These are phyloP conservation scores for Clathrus columnatus DNA, from an alignment of 768 basidiomycete species.

Conservation along the genomic window DNA sequence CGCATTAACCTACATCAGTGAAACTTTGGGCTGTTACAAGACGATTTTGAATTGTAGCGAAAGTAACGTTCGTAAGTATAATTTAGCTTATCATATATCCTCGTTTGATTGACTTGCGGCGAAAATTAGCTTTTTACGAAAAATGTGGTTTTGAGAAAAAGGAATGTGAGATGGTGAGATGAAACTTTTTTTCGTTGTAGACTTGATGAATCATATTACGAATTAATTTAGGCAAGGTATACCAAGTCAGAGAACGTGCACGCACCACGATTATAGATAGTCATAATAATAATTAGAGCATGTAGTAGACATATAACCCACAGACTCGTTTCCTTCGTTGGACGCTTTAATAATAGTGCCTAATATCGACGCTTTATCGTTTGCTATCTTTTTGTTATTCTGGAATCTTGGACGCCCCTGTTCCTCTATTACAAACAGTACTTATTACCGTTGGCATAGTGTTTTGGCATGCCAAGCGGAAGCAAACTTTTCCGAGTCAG, in stretches of 20 bases:
- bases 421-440: too few species aligned
- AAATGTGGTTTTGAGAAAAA: constrained; percentile 92
- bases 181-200: not conserved
- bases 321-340: too few species aligned
- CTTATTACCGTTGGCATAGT: too few species aligned
- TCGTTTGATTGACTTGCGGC: not conserved
- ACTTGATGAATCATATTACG: not conserved
- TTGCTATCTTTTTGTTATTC: not conserved
- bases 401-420: too few species aligned
- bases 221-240: not conserved
- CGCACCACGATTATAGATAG: too few species aligned
- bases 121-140: constrained; percentile 76
- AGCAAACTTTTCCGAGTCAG: too few species aligned
- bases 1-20: constrained; percentile 76
- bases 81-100: not conserved
- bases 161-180: constrained; percentile 86
- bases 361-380: too few species aligned
- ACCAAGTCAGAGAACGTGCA: not conserved
- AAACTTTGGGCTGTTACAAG: constrained; percentile 83
- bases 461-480: too few species aligned
- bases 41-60: constrained; percentile 94
- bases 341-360: too few species aligned
- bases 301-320: too few species aligned
- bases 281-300: too few species aligned
- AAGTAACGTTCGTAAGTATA: constrained; percentile 76